phyloP scores from a whole-genome alignment of 1,284 basidiomycete species.

The Chondrostereum purpureum region DNA sequence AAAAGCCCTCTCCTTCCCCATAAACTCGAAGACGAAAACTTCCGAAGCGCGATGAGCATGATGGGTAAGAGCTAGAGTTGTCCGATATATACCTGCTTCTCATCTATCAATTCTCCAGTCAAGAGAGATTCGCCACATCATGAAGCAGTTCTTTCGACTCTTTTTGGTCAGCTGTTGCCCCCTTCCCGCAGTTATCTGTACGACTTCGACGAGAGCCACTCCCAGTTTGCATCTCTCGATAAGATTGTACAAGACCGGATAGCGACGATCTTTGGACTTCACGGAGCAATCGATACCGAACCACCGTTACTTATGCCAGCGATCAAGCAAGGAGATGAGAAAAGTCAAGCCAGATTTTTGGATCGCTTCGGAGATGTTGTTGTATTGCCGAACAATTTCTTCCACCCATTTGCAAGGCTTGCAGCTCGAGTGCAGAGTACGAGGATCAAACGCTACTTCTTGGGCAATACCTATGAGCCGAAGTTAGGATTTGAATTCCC shows the following conservation, averaged over 20 bases:
- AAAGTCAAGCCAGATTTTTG: constrained; percentile 65
- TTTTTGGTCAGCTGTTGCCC: constrained; percentile 67
- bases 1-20: constrained; percentile 74
- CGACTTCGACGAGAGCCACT: constrained; percentile 58
- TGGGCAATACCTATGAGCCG: constrained; percentile 65
- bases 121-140: constrained; percentile 70
- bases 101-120: constrained; percentile 31
- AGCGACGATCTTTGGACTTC: constrained; percentile 73
- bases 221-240: constrained; percentile 69
- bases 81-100: constrained; percentile 11
- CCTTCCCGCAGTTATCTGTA: constrained; percentile 74
- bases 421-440: constrained; percentile 70
- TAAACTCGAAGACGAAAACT: constrained; percentile 77
- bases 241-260: constrained; percentile 76
- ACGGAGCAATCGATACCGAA: constrained; percentile 85
- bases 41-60: constrained; percentile 72
- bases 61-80: constrained; percentile 58
- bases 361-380: constrained; percentile 81
- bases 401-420: constrained; percentile 80
- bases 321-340: constrained; percentile 47
- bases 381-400: constrained; percentile 69
- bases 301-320: constrained; percentile 79
- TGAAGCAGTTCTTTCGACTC: constrained; percentile 60
- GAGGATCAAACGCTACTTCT: constrained; percentile 88
- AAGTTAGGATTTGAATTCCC: constrained; percentile 36